Percentiles rank a stretch among this genome's conserved stretches.
Conservation (phyloP, 2,329 filamentous ascomycete species). For the Penicillium sclerotigenum region DNA sequence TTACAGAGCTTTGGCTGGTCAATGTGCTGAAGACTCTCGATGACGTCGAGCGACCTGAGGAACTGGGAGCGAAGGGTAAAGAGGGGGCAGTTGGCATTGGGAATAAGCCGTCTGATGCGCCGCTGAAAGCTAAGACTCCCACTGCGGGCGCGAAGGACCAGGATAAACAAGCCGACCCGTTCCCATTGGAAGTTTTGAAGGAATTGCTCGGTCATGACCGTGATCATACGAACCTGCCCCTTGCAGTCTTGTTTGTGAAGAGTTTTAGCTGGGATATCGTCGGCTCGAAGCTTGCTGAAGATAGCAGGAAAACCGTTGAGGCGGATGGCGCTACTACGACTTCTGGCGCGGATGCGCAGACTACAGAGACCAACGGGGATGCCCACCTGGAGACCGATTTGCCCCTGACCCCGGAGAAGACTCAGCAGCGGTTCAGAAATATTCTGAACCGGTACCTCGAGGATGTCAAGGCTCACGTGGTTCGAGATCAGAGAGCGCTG, state of each 20-base stretch:
- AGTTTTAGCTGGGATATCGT: constrained; percentile 94
- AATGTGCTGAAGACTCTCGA: constrained; percentile 79
- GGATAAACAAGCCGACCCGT: constrained; percentile 75
- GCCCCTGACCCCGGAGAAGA: constrained; percentile 70
- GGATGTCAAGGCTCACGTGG: constrained; percentile 81
- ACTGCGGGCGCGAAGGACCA: constrained; percentile 53
- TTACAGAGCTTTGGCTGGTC: constrained; percentile 94
- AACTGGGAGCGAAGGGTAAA: constrained; percentile 54
- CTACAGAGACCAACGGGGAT: constrained; percentile 44
- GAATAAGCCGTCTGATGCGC: constrained; percentile 51
- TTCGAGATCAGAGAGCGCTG: constrained; percentile 89
- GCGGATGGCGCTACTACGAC: constrained; percentile 68
- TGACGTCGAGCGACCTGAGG: constrained; percentile 63
- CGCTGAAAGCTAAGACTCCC: constrained; percentile 62
- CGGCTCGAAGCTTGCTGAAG: constrained; percentile 69
- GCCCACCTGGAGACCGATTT: constrained; percentile 58
- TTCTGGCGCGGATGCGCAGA: constrained; percentile 48
- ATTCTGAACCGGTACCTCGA: constrained; percentile 87
- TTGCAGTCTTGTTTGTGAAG: constrained; percentile 94
- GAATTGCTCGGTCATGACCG: constrained; percentile 91
- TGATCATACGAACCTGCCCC: constrained; percentile 83
- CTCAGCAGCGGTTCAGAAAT: constrained; percentile 81
- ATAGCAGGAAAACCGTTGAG: constrained; percentile 79
- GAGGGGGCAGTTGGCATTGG: constrained; percentile 44
- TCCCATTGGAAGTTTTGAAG: constrained; percentile 95